Evolutionary conservation across 83 land plant species (phyloP).

Genomic region (Diphasiastrum complanatum): DNA sequence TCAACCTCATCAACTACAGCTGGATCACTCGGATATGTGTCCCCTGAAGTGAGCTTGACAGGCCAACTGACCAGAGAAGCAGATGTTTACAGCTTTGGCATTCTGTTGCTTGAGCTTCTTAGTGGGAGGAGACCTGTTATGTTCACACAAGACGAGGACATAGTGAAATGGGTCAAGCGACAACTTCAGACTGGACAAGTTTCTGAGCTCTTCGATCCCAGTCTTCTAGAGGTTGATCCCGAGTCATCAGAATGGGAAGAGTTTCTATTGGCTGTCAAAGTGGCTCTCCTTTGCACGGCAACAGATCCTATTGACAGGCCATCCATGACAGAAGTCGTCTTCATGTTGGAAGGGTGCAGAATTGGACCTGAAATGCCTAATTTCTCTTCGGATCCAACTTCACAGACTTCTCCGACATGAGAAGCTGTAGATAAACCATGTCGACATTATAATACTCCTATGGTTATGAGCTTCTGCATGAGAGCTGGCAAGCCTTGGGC

Average conservation of each 20-base stretch:
- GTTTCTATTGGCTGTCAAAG: constrained; percentile 3
- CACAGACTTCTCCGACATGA: neutral
- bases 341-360: constrained; percentile 5
- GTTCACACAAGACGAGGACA: constrained; percentile 27
- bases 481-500: too few species aligned
- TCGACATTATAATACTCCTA: too few species aligned
- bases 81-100: constrained; percentile 38
- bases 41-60: constrained; percentile 48
- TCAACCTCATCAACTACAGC: constrained; percentile 24
- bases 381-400: constrained; percentile 2
- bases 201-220: constrained; percentile 6
- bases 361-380: neutral
- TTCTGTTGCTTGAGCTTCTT: constrained; percentile 33
- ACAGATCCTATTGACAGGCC: constrained; percentile 5
- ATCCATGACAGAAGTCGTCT: constrained; percentile 1
- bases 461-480: too few species aligned
- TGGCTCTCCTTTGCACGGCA: constrained; percentile 4
- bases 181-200: neutral
- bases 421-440: too few species aligned
- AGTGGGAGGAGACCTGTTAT: constrained; percentile 27
- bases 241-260: constrained; percentile 8
- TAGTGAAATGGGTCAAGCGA: constrained; percentile 30
- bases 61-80: constrained; percentile 23
- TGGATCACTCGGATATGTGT: constrained; percentile 72
- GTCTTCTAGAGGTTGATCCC: constrained; percentile 2